Base-by-base conservation (phyloP, 148 eudicot species). In the Persicaria maculosa region DNA sequence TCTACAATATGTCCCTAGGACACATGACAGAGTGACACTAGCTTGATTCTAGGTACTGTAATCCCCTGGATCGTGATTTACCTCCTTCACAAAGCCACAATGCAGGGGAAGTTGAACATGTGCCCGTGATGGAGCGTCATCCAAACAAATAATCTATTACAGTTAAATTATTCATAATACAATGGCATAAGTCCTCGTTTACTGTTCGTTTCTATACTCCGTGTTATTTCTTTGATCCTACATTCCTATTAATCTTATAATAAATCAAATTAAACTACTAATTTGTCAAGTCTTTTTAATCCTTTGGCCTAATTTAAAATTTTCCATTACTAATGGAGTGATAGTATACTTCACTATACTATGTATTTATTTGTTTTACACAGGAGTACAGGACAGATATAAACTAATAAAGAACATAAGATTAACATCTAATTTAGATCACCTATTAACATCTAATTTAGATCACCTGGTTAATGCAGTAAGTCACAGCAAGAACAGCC, bases 401-500 rank as follows among this genome's bases (percentile, higher is more conserved):
- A 62, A 62, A 31, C 44, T 5, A 25, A 43, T 62, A 15, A 62
- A 31, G n/a, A 62, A 5, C 15, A 62, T 25, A 31, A 25, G 4
- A 62, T 31, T 11, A 25, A 17, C 12, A 31, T 54, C 58, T 16
- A 54, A 48, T 48, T 68, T 2, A 16, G 40, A 31, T 68, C 78
- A 95, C 98, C 96, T 95, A 62, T 31, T 11, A 25, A 17, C 12
- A 31, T 54, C 58, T 16, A 54, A 48, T 48, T 68, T 2, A 16
- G 40, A 31, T 68, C 78, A 95, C 98, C 96, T 95, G 96, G 85
- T 95, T 95, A 76, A 95, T 90, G 84, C 93, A 92, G 77, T 92
- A 95, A 15, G 98, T 95, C 76, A 95, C 79, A 74, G 97, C 91
- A 82, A 95, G 93, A 81, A 95, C 96, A n/a, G 98, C 97, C 98